Evolutionary conservation across 352 stramenopile species (phyloP).

Genomic region (Pythium periplocum): DNA sequence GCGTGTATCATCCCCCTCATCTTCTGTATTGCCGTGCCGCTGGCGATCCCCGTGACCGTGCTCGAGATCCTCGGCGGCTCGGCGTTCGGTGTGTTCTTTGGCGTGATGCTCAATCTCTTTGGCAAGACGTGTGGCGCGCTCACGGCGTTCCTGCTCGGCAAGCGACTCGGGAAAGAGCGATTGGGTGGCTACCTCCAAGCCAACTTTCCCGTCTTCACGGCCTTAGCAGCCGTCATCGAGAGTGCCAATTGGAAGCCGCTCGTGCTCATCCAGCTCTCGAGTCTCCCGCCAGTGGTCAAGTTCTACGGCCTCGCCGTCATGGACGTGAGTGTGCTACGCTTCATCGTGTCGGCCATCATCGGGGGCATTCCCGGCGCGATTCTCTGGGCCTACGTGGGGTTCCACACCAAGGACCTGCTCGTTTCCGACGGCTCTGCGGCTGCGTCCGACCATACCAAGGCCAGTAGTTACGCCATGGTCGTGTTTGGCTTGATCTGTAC

Average conservation of each 20-base stretch:
- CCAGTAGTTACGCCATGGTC: constrained; percentile 18
- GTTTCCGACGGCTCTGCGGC: no score
- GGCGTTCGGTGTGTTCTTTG: constrained; percentile 49
- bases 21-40: constrained; percentile 45
- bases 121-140: constrained; percentile 60
- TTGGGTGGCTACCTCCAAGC: constrained; percentile 46
- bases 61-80: constrained; percentile 63
- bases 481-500: constrained; percentile 14
- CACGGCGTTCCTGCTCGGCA: constrained; percentile 58
- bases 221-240: constrained; percentile 44
- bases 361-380: constrained; percentile 47
- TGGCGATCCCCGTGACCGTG: constrained; percentile 61
- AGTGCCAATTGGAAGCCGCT: constrained; percentile 68
- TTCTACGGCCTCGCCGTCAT: constrained; percentile 72
- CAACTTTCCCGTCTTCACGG: constrained; percentile 50
- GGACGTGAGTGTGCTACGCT: constrained; percentile 46
- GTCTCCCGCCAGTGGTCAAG: constrained; percentile 64
- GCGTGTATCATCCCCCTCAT: constrained; percentile 53
- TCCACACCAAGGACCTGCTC: constrained; percentile 32
- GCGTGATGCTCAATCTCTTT: constrained; percentile 42
- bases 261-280: constrained; percentile 66
- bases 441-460: neutral
- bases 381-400: constrained; percentile 61
- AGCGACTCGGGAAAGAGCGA: constrained; percentile 43
- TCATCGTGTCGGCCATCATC: constrained; percentile 50